Base-by-base conservation (phyloP, 2,329 filamentous ascomycete genomes). In the Didymosphaeria variabile region DNA sequence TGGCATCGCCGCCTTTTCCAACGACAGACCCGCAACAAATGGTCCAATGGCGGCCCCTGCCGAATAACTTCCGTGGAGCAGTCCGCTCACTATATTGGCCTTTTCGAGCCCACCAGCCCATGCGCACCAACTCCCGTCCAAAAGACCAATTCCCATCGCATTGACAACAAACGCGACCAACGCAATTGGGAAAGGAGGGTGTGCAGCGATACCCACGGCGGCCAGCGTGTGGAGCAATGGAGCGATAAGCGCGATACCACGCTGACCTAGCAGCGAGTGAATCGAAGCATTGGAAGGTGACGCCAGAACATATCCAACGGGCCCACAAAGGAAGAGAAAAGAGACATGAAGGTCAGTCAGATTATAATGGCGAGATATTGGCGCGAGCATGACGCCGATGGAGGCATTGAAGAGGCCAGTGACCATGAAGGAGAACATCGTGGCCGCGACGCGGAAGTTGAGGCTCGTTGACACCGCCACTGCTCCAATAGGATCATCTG, bases 361-460 rank as follows among this genome's bases (percentile, higher is more conserved):
- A 19, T 65, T 36, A 65, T 84, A 84, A 58, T 81, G 72, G 0
- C 59, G 57, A 29, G 79, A 77, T 4, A 82, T 72, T 2, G 77
- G 70, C 0, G 74, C 75, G 0, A 81, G 74, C 49, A 78, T 67
- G 6, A 77, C 76, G 40, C 77, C 81, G 7, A 70, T 61, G 9
- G 66, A 64, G 23, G 66, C 71, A 32, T 57, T 68, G 63, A 71
- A 71, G 7, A 70, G 69, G 0, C 87, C 87, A 72, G 87, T 84
- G 1, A 86, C 82, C 5, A 86, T 68, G 61, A 90, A 86, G 7
- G 82, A 83, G 79, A 82, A 87, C 73, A 88, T 88, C 0, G 85
- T 83, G 0, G 87, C 81, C 1, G 79, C 75, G 0, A 87, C 78
- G 10, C 83, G 82, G 63, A 79, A 53, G 1, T 52, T 12, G 8